phyloP scores from a whole-genome alignment of 2,329 filamentous ascomycete genomes.

The Botrytis galanthina region DNA sequence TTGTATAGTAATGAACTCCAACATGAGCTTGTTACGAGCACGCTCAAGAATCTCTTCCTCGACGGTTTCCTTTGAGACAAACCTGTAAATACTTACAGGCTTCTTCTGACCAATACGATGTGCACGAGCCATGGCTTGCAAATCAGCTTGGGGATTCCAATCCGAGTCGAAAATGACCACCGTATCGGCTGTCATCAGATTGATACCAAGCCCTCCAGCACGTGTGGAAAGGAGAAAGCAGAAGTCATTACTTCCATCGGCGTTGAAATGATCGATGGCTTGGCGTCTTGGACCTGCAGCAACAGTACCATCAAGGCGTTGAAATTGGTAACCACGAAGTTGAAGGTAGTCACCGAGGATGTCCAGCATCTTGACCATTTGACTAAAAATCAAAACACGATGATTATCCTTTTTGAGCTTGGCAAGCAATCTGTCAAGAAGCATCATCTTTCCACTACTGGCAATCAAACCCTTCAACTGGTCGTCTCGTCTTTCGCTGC shows the following conservation, averaged over 20 bases:
- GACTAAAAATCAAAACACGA: constrained; percentile 95
- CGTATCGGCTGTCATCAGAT: constrained; percentile 97
- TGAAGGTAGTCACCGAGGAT: constrained; percentile 93
- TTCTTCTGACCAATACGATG: constrained; percentile 97
- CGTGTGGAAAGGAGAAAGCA: constrained; percentile 94
- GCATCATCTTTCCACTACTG: constrained; percentile 99
- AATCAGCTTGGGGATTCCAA: constrained; percentile 97
- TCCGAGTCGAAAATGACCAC: constrained; percentile 98
- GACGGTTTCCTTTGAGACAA: constrained; percentile 97
- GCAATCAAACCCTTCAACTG: constrained; percentile 90
- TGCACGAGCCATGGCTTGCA: constrained; percentile 97
- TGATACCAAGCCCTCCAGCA: constrained; percentile 96
- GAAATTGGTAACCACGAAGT: constrained; percentile 90
- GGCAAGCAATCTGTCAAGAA: constrained; percentile 88
- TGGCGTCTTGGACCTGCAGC: constrained; percentile 82
- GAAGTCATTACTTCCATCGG: constrained; percentile 93
- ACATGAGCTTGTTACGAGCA: constrained; percentile 92
- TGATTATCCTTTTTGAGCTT: constrained; percentile 94
- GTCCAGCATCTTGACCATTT: constrained; percentile 99
- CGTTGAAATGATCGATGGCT: constrained; percentile 98
- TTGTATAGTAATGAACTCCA: constrained; percentile 97
- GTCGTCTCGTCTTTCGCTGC: constrained; percentile 80
- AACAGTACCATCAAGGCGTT: constrained; percentile 93
- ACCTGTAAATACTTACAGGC: constrained; percentile 91
- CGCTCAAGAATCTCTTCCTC: constrained; percentile 97